These are phyloP conservation scores for Parietichytrium sp. DNA, from an alignment of 108 stramenopile species.

Conservation along the genomic window DNA sequence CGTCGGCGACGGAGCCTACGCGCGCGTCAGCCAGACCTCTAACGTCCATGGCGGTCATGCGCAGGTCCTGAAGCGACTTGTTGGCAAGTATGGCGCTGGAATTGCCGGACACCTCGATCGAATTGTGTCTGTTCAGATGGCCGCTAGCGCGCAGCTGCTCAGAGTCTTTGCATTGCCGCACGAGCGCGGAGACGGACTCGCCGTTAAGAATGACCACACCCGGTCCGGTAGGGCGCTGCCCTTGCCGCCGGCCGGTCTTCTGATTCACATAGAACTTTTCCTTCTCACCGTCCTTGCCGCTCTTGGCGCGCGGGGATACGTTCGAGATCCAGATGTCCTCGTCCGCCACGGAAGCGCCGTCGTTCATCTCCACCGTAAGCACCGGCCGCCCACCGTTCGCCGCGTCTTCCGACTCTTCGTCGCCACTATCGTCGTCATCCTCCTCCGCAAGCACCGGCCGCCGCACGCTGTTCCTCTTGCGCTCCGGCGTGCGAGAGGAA, in stretches of 20 bases:
- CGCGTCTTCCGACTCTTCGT: no score
- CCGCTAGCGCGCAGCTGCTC: not conserved
- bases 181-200: not conserved
- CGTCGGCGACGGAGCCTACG: not conserved
- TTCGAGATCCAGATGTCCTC: slow-evolving; percentile 26
- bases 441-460: no score
- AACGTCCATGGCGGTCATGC: not conserved
- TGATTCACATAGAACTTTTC: slow-evolving; percentile 1
- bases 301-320: no score
- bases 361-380: no score
- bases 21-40: not conserved
- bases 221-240: not conserved
- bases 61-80: not conserved
- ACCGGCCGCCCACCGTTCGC: no score
- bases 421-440: no score
- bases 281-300: not conserved
- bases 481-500: no score
- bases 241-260: not conserved
- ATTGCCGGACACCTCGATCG: not conserved
- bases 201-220: not conserved
- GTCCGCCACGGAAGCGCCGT: not conserved
- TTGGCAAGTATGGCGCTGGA: not conserved
- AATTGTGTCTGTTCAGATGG: not conserved
- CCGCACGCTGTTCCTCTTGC: no score
- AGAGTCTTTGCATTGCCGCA: not conserved